phyloP scores from a whole-genome alignment of 192 early-diverging fungal genomes.

The Umbelopsis ramanniana region DNA sequence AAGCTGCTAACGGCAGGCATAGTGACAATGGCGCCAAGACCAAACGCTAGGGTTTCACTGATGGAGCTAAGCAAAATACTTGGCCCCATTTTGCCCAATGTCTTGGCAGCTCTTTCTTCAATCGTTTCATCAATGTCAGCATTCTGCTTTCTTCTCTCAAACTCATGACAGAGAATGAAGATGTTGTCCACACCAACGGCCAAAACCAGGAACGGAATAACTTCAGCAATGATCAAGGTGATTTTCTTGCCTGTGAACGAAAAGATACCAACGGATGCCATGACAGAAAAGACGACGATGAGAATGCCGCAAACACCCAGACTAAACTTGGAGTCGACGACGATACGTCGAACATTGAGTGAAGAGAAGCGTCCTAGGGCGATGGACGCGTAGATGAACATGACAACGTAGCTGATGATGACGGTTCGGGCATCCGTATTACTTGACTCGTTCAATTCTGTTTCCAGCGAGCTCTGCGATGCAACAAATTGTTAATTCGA shows the following conservation, averaged over 20 bases:
- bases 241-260: slow-evolving; percentile 63
- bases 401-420: slow-evolving; percentile 59
- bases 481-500: neutral
- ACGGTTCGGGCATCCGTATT: slow-evolving; percentile 63
- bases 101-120: slow-evolving; percentile 60
- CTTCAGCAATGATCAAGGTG: slow-evolving; percentile 70
- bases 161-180: slow-evolving; percentile 69
- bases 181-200: slow-evolving; percentile 75
- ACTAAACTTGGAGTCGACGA: slow-evolving; percentile 67
- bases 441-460: slow-evolving; percentile 63
- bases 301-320: slow-evolving; percentile 62
- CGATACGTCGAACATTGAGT: slow-evolving; percentile 41
- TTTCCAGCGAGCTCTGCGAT: slow-evolving; percentile 57
- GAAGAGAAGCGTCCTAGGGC: slow-evolving; percentile 55
- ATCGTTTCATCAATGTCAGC: slow-evolving; percentile 52
- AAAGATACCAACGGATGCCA: slow-evolving; percentile 64
- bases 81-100: slow-evolving; percentile 64
- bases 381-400: slow-evolving; percentile 68
- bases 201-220: slow-evolving; percentile 69
- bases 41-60: slow-evolving; percentile 68
- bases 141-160: slow-evolving; percentile 46
- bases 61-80: slow-evolving; percentile 62
- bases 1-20: slow-evolving; percentile 76
- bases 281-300: slow-evolving; percentile 64
- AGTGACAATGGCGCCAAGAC: slow-evolving; percentile 60